Conservation (phyloP, 2,329 filamentous ascomycete species). For the Aspergillus eucalypticola region DNA sequence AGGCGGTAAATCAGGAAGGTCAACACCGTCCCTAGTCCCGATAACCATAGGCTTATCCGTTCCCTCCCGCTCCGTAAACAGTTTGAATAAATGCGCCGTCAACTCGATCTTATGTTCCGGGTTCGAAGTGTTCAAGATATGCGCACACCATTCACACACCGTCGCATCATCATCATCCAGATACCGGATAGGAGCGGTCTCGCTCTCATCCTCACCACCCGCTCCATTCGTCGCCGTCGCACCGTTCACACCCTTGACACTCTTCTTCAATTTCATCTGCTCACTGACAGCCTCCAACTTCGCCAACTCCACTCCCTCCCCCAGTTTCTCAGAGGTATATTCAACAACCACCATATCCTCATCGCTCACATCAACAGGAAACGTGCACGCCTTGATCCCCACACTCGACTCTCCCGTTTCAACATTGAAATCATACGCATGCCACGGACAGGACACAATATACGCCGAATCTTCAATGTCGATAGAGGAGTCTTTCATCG, state of each 20-base stretch:
- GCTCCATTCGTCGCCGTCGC: neutral
- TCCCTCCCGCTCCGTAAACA: conserved; percentile 43
- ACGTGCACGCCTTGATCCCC: conserved; percentile 51
- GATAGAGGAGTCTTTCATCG: conserved; percentile 48
- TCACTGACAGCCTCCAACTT: conserved; percentile 49
- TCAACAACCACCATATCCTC: conserved; percentile 39
- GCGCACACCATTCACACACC: conserved; percentile 51
- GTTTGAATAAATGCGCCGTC: conserved; percentile 46
- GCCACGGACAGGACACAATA: conserved; percentile 51
- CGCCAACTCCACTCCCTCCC: conserved; percentile 27
- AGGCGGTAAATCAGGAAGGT: conserved; percentile 44
- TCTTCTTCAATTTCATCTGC: conserved; percentile 46
- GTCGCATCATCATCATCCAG: conserved; percentile 45
- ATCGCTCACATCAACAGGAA: conserved; percentile 41
- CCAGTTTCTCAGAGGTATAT: conserved; percentile 28
- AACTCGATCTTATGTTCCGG: conserved; percentile 52
- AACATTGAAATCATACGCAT: conserved; percentile 53
- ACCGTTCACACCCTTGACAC: neutral
- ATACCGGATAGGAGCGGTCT: conserved; percentile 26
- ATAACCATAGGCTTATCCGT: conserved; percentile 46
- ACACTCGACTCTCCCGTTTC: conserved; percentile 52
- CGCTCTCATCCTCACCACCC: conserved; percentile 8
- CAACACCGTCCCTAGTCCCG: conserved; percentile 37
- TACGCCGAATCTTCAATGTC: conserved; percentile 53
- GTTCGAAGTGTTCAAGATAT: conserved; percentile 48